Conservation (phyloP, 495 filamentous ascomycete genomes). For the Penicillium salamii region DNA sequence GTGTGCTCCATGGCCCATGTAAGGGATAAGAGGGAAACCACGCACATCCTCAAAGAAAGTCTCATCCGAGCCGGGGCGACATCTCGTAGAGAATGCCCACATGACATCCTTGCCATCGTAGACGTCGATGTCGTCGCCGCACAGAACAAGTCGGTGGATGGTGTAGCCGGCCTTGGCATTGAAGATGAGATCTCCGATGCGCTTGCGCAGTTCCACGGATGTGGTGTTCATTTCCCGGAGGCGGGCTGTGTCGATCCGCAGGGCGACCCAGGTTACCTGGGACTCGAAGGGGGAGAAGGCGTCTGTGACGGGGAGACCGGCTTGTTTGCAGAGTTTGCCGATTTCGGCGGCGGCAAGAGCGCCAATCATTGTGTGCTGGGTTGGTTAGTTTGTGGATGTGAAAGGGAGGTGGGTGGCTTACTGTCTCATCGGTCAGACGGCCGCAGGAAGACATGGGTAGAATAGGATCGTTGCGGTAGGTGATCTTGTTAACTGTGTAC, state of each 20-base stretch:
- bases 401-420: conserved; percentile 2
- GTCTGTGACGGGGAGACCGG: conserved; percentile 33
- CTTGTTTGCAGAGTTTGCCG: conserved; percentile 32
- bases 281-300: conserved; percentile 39
- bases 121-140: conserved; percentile 41
- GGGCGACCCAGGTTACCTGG: conserved; percentile 40
- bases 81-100: conserved; percentile 44
- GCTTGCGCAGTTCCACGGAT: conserved; percentile 25
- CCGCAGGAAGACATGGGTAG: conserved; percentile 35
- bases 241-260: conserved; percentile 31
- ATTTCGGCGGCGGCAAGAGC: conserved; percentile 39
- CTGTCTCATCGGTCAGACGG: conserved; percentile 35
- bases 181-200: conserved; percentile 36
- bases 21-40: conserved; percentile 39
- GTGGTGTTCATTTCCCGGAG: conserved; percentile 32
- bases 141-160: conserved; percentile 36
- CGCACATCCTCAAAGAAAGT: conserved; percentile 36
- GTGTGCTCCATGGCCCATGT: conserved; percentile 33
- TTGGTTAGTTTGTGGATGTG: neutral
- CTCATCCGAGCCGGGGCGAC: conserved; percentile 36
- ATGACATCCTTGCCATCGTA: conserved; percentile 36
- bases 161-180: conserved; percentile 35
- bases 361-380: conserved; percentile 36
- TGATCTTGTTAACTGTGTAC: conserved; percentile 40
- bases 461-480: conserved; percentile 38